Evolutionary conservation across 139 green algal species (phyloP), one percentile per base, ranked within the genome.

Genomic region (Dunaliella primolecta): DNA sequence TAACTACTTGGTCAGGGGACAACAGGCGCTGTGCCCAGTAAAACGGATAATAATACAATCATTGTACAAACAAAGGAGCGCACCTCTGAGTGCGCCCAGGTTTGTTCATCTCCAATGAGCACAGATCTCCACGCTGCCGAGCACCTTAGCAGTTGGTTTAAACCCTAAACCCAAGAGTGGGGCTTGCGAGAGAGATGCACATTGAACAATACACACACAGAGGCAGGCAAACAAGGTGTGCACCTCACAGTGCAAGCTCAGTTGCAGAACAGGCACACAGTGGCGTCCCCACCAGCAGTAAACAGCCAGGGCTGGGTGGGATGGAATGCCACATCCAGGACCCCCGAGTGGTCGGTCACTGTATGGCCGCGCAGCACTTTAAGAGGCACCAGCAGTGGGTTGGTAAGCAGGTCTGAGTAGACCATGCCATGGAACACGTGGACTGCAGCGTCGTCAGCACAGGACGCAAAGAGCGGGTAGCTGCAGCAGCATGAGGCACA

Each of bases 401-500:
- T 99, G 37, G 94, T 97, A 87, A 98, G 87, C 55, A 99, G 89
- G 86, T 99, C 96, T 29, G 91, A 80, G 87, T 98, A 99, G 1
- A 99, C 96, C 91, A 96, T 98, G 57, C 96, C 96, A 86, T 99
- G 96, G 87, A 98, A 97, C 21, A 99, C 93, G 79, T 99, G 97
- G 2, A 90, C 88, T 0, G 90, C 93, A 78, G 83, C 93, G 78
- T 98, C 96, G 87, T 98, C 96, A 2, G 89, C 91, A 29, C 88
- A 89, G 23, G 94, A 97, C 1, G 96, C 95, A 88, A 98, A 98
- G 23, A 98, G 92, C 2, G 97, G 97, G 88, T 98, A 98, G 21
- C 84, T 90, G 72, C 46, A 64, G 15, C 7, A 25, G n/a, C n/a
- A n/a, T n/a, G n/a, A n/a, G n/a, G n/a, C n/a, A n/a, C n/a, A n/a